Percentiles rank a stretch among this genome's conserved stretches.
Evolutionary conservation across 768 basidiomycete species (phyloP).

Genomic region (Xerocomus potaroensis): DNA sequence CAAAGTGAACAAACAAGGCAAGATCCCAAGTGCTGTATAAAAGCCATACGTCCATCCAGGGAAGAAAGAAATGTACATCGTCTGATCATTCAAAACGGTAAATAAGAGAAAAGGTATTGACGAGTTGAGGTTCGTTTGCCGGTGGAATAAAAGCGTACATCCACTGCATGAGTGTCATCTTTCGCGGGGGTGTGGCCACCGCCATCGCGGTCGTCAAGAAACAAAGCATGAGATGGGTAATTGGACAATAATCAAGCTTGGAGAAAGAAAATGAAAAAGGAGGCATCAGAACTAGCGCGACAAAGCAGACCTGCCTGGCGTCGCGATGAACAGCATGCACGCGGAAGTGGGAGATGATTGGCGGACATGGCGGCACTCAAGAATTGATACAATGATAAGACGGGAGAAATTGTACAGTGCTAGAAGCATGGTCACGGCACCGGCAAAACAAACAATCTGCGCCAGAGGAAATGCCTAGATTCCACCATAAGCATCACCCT

Average conservation of each 20-base stretch:
- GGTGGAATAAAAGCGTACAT: conserved; percentile 25
- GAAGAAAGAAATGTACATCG: no score
- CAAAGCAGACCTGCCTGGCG: conserved; percentile 25
- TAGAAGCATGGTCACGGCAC: conserved; percentile 1
- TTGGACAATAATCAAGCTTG: conserved; percentile 12
- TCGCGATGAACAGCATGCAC: conserved; percentile 21
- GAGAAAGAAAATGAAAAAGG: background rate
- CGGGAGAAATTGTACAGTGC: conserved; percentile 18
- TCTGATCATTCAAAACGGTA: background rate
- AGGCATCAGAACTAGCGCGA: conserved; percentile 10
- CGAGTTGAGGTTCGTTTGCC: conserved; percentile 36
- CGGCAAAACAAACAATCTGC: no score
- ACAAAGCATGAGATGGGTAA: conserved; percentile 1
- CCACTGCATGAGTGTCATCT: conserved; percentile 9
- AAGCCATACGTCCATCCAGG: no score
- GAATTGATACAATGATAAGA: conserved; percentile 23
- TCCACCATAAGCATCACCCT: conserved; percentile 67
- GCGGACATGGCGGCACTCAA: background rate
- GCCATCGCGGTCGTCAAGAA: background rate
- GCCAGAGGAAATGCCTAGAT: conserved; percentile 39
- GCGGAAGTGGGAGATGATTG: background rate
- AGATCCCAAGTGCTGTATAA: no score
- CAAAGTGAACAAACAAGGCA: no score
- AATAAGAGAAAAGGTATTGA: conserved; percentile 23
- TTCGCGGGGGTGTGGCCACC: conserved; percentile 14